Conservation (phyloP, 352 stramenopile species). For the Globisporangium nodosum region DNA sequence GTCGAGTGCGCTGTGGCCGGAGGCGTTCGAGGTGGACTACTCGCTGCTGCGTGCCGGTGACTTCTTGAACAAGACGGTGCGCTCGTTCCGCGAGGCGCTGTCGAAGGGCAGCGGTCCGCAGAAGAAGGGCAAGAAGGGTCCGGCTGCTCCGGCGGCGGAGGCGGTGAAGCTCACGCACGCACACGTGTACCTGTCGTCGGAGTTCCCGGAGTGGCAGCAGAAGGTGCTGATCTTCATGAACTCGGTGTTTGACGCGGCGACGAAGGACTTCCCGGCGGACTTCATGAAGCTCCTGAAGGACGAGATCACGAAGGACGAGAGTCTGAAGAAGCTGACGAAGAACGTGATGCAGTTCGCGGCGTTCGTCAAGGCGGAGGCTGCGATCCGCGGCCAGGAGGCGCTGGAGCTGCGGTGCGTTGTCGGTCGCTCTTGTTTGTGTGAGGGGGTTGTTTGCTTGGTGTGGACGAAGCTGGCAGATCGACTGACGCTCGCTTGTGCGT, state of each 20-base stretch:
- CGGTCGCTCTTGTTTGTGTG: slow-evolving; percentile 2
- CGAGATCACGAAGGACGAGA: slow-evolving; percentile 60
- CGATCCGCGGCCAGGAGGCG: slow-evolving; percentile 89
- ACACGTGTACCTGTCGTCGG: slow-evolving; percentile 81
- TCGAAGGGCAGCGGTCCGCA: slow-evolving; percentile 52
- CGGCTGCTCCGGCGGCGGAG: slow-evolving; percentile 41
- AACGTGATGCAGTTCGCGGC: slow-evolving; percentile 96
- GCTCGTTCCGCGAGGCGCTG: slow-evolving; percentile 86
- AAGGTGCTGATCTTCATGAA: slow-evolving; percentile 84
- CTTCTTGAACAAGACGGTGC: slow-evolving; percentile 91
- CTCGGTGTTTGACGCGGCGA: slow-evolving; percentile 45
- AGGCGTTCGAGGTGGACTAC: slow-evolving; percentile 86
- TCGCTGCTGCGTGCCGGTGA: slow-evolving; percentile 90
- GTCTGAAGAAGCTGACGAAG: slow-evolving; percentile 90
- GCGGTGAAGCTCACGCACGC: slow-evolving; percentile 87
- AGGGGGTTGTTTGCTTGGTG: slow-evolving; percentile 4
- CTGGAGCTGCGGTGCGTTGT: slow-evolving; percentile 84
- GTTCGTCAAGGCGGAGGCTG: slow-evolving; percentile 93
- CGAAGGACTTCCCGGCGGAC: slow-evolving; percentile 68
- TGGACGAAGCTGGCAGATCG: neutral
- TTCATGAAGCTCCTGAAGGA: slow-evolving; percentile 89
- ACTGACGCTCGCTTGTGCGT: slow-evolving; percentile 3
- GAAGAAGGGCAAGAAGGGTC: slow-evolving; percentile 92
- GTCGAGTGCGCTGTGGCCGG: slow-evolving; percentile 86
- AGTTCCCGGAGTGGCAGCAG: slow-evolving; percentile 84